These are phyloP conservation scores for Blastocystis sp. DNA, from an alignment of 352 stramenopile genomes.

Conservation along the genomic window DNA sequence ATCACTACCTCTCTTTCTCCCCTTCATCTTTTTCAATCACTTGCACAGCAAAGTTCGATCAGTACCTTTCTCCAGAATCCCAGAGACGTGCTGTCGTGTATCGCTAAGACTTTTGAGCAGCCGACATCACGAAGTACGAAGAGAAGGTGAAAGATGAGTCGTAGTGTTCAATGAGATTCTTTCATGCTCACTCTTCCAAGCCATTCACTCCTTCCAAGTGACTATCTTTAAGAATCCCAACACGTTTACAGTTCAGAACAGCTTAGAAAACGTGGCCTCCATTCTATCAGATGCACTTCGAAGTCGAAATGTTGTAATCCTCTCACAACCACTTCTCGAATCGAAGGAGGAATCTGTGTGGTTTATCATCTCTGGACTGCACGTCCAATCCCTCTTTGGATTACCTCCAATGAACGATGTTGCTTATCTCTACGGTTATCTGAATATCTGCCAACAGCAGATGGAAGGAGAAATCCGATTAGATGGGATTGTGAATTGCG, in stretches of 20 bases:
- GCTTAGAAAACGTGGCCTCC: neutral
- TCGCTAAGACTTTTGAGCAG: neutral
- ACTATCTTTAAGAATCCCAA: neutral
- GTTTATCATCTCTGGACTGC: slow-evolving; percentile 1
- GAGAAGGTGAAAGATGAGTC: neutral
- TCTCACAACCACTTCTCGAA: neutral
- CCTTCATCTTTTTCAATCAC: neutral
- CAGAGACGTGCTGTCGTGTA: neutral
- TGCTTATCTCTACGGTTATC: neutral
- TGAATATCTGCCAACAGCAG: neutral
- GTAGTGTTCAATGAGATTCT: slow-evolving; percentile 30
- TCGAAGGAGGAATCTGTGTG: neutral
- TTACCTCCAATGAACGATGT: neutral
- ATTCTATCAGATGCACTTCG: neutral
- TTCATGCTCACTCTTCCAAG: neutral
- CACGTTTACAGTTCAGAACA: neutral
- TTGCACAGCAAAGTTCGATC: neutral
- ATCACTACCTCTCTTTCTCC: neutral
- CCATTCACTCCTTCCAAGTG: neutral
- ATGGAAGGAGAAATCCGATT: neutral
- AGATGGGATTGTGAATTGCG: neutral
- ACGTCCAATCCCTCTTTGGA: slow-evolving; percentile 16
- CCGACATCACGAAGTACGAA: neutral
- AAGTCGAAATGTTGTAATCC: neutral
- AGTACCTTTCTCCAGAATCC: neutral